Conservation (phyloP, 2,329 filamentous ascomycete genomes). For the Aspergillus intermedius region DNA sequence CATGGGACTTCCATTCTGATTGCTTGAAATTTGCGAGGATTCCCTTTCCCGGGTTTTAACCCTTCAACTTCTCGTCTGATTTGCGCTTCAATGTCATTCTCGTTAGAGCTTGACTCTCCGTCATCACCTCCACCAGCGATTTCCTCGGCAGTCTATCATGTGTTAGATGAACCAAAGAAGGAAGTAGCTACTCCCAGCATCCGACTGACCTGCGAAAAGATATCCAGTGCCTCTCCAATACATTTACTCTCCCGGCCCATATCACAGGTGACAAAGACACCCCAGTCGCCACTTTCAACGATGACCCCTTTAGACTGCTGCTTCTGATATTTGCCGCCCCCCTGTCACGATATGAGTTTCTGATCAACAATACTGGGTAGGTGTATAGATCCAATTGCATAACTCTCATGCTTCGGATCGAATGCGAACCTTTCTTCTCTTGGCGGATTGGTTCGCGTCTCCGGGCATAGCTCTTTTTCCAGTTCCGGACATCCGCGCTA, state of each 20-base stretch:
- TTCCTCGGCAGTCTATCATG: slow-evolving; percentile 9
- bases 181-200: neutral
- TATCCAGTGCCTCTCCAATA: slow-evolving; percentile 50
- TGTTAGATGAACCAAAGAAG: slow-evolving; percentile 1
- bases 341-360: slow-evolving; percentile 14
- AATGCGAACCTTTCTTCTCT: slow-evolving; percentile 28
- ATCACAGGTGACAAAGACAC: slow-evolving; percentile 59
- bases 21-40: slow-evolving; percentile 45
- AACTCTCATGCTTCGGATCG: neutral
- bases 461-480: slow-evolving; percentile 29
- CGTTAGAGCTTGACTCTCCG: slow-evolving; percentile 28
- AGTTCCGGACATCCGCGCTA: slow-evolving; percentile 16
- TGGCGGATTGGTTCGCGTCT: slow-evolving; percentile 11
- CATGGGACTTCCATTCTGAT: slow-evolving; percentile 50
- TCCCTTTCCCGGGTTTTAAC: slow-evolving; percentile 43
- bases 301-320: slow-evolving; percentile 15
- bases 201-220: slow-evolving; percentile 49
- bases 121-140: slow-evolving; percentile 11
- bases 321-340: slow-evolving; percentile 26
- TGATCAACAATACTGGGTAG: neutral
- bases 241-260: slow-evolving; percentile 57
- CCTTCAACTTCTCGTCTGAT: slow-evolving; percentile 53
- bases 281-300: slow-evolving; percentile 48
- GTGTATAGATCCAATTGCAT: neutral
- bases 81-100: slow-evolving; percentile 54